Evolutionary conservation across 257 asterid genomes (phyloP).

Genomic region (Gentiana dahurica): DNA sequence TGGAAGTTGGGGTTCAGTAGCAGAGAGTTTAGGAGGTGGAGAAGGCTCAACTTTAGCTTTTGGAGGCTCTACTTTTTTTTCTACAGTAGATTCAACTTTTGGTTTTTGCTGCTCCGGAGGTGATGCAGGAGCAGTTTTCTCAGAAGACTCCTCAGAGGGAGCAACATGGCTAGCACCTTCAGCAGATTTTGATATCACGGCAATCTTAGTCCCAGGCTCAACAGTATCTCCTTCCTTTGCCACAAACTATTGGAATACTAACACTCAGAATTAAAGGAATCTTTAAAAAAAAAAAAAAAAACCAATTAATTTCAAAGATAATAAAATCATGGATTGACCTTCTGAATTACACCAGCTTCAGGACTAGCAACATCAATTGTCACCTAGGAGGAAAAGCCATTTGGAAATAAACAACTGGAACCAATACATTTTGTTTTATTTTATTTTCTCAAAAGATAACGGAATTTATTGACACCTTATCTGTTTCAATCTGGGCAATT

Average conservation of each 20-base stretch:
- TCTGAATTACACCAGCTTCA: conserved; percentile 89
- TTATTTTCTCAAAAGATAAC: not conserved
- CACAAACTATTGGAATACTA: conserved; percentile 32
- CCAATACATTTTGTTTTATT: not conserved
- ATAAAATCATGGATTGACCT: conserved; percentile 33
- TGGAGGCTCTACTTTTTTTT: conserved; percentile 33
- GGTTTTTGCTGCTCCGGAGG: conserved; percentile 50
- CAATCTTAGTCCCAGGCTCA: conserved; percentile 87
- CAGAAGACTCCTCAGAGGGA: conserved; percentile 69
- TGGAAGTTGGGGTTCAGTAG: conserved; percentile 86
- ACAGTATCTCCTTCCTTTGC: conserved; percentile 96
- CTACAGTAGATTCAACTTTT: conserved; percentile 41
- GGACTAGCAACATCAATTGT: conserved; percentile 98
- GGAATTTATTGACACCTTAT: conserved; percentile 47
- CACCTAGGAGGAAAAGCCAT: conserved; percentile 44
- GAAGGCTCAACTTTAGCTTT: conserved; percentile 42
- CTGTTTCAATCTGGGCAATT: conserved; percentile 97
- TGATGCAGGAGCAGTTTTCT: conserved; percentile 28
- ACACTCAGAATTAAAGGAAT: not conserved
- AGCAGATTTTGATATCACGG: conserved; percentile 79
- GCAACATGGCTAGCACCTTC: conserved; percentile 81
- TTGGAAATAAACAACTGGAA: conserved; percentile 2
- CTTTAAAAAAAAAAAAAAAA: conserved; percentile 7
- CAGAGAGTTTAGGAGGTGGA: conserved; percentile 49
- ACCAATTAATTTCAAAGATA: not conserved